A percentile compares a stretch with the other conserved stretches of the same genome.
phyloP scores from a whole-genome alignment of 345 rosid genomes.

The Arabidopsis arenosa region DNA sequence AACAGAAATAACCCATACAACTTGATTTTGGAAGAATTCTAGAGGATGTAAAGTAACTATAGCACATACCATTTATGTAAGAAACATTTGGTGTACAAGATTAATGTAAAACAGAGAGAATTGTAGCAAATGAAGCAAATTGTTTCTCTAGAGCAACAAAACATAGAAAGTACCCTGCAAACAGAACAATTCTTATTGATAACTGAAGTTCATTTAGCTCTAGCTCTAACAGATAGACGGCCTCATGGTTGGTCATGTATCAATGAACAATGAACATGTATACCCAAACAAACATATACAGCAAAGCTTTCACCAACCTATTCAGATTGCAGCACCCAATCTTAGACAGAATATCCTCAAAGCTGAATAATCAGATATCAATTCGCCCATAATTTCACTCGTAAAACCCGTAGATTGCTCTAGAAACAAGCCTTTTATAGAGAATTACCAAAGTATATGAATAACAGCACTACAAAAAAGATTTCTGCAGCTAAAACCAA shows the following conservation, averaged over 20 bases:
- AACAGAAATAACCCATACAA: constrained; percentile 53
- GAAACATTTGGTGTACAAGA: constrained; percentile 22
- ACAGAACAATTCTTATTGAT: background rate
- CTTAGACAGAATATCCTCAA: background rate
- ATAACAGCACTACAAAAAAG: background rate
- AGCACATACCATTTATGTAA: constrained; percentile 26
- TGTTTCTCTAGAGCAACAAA: background rate
- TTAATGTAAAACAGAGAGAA: constrained; percentile 16
- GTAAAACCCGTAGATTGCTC: background rate
- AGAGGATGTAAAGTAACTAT: background rate
- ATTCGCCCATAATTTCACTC: too few relatives aligned
- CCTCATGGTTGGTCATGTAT: background rate
- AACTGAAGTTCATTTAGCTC: background rate
- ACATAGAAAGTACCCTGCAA: constrained; percentile 3
- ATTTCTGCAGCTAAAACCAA: constrained; percentile 12
- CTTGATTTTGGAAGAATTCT: constrained; percentile 46
- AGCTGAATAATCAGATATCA: background rate
- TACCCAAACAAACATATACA: background rate
- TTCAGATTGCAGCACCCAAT: background rate
- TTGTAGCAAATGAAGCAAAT: constrained; percentile 8
- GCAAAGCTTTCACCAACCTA: background rate
- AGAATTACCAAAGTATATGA: constrained; percentile 5
- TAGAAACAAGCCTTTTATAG: constrained; percentile 4
- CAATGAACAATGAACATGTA: background rate
- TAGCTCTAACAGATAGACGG: background rate